Base-by-base conservation (phyloP, 176 grass and related monocot genomes). In the Aegilops sharonensis region DNA sequence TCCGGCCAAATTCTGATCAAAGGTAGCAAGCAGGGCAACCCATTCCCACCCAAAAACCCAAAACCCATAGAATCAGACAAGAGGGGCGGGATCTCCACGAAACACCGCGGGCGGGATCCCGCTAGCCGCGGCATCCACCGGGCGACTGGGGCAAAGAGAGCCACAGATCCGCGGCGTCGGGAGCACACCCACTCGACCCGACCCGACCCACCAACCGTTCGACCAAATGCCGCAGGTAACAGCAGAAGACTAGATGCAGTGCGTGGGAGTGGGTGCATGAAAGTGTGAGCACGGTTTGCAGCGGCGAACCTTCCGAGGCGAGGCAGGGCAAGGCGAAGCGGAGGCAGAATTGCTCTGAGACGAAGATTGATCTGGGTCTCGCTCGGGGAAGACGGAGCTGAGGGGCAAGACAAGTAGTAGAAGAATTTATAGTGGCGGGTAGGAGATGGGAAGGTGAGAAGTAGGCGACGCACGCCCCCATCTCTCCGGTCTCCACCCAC, bases 341-440 rank as follows among this genome's bases (percentile, higher is more conserved):
- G 79, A 32, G 80, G 61, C 6, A 45, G 74, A 82, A 60, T 47
- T 48, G 34, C 35, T 71, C 84, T 67, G 40, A 13, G 54, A 68
- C 30, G 31, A 17, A 69, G 39, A 29, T 78, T 57, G 64, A 52
- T 85, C 13, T 54, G 72, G 61, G 29, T 78, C n/a, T 20, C 89
- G 11, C n/a, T 20, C 89, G 9, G 30, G 35, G 84, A 40, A 45
- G 80, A 29, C 52, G 50, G 47, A 59, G 75, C 23, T 0, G 60
- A 24, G 17, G 11, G 43, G 6, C 67, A 48, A 60, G 25, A 52
- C 13, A 21, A 52, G 69, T 43, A 52, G 69, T 42, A 17, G 34
- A 63, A 31, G 62, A 9, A 21, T 88, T 88, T 91, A 88, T 91
- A 91, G 68, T 81, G 69, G 89, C 77, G 81, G 69, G 81, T 40